These are phyloP conservation scores for Ophiostoma australiae DNA, from an alignment of 2,329 filamentous ascomycete genomes.

Conservation along the genomic window DNA sequence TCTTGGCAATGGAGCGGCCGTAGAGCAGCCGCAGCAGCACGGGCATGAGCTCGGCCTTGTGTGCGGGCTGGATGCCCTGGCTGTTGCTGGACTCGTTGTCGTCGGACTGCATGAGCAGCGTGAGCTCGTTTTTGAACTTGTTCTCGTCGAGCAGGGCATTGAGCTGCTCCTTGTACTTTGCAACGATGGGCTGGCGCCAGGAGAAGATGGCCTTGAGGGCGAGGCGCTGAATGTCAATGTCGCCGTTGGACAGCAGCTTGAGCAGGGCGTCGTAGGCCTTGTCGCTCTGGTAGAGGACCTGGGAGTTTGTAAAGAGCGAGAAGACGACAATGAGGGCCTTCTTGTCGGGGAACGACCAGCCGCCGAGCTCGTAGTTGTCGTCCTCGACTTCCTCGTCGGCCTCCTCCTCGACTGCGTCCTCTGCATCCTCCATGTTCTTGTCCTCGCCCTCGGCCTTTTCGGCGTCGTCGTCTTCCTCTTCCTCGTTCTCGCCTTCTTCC, in stretches of 20 bases:
- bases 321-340: slow-evolving; percentile 79
- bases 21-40: slow-evolving; percentile 83
- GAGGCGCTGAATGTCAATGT: slow-evolving; percentile 80
- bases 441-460: slow-evolving; percentile 30
- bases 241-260: slow-evolving; percentile 75
- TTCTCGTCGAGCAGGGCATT: slow-evolving; percentile 84
- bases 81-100: slow-evolving; percentile 24
- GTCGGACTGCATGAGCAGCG: slow-evolving; percentile 65
- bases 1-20: slow-evolving; percentile 79
- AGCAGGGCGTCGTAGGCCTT: slow-evolving; percentile 74
- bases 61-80: slow-evolving; percentile 64
- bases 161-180: slow-evolving; percentile 77
- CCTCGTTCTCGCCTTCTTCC: slow-evolving; percentile 24
- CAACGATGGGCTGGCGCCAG: slow-evolving; percentile 77
- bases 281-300: slow-evolving; percentile 69
- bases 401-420: slow-evolving; percentile 31
- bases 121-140: slow-evolving; percentile 89
- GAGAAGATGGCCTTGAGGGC: slow-evolving; percentile 78
- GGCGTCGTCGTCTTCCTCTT: slow-evolving; percentile 38
- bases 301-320: slow-evolving; percentile 79
- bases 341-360: slow-evolving; percentile 74
- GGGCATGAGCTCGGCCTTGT: slow-evolving; percentile 72
- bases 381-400: slow-evolving; percentile 25
- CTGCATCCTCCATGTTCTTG: slow-evolving; percentile 31
- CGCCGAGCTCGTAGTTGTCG: slow-evolving; percentile 30